Base-by-base conservation (phyloP, 352 stramenopile genomes). In the Phytophthora pisi region DNA sequence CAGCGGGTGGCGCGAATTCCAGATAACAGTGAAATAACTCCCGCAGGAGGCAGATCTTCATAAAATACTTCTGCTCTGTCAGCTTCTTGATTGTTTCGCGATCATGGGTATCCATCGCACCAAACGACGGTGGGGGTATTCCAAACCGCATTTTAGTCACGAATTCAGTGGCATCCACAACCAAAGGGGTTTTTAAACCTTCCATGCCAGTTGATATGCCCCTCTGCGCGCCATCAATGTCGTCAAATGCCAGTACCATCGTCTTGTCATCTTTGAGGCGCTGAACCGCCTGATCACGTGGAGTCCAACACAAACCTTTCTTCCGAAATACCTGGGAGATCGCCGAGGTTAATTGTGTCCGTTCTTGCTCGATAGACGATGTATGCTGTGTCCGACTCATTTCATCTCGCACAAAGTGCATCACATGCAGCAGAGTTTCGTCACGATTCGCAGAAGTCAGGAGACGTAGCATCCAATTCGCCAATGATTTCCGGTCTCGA, bases 391-490 rank as follows among this genome's bases (percentile, higher is more conserved):
- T 69, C 18, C 65, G 49, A 30, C 63, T 70, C 57, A 87, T 78
- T 55, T 82, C 80, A 9, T 79, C 71, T 31, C 77, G 78, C 11
- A 93, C 71, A 51, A 93, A 78, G 10, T 68, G 69, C 57, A 92
- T 73, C 20, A 90, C 81, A 28, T 94, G 70, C n/a, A 90, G 42
- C 9, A 90, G 62, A 2, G 81, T 91, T 49, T 86, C 79, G 34
- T 92, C 83, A 31, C 68, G 86, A 56, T 80, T 75, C 24, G 81
- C 68, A 7, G 81, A 84, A 11, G 79, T 82, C n/a, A 94, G 62
- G 6, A 94, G 66, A 38, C 86, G 87, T 5, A 90, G 65, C 40
- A 94, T 77, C 86, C 84, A 92, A 30, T 73, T 81, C 11, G 86
- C 70, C 7, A 92, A 50, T 1, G 81, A 89, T 20, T 86, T 84